phyloP scores from a whole-genome alignment of 2,329 filamentous ascomycete species.

The Ophiosphaerella herpotricha region DNA sequence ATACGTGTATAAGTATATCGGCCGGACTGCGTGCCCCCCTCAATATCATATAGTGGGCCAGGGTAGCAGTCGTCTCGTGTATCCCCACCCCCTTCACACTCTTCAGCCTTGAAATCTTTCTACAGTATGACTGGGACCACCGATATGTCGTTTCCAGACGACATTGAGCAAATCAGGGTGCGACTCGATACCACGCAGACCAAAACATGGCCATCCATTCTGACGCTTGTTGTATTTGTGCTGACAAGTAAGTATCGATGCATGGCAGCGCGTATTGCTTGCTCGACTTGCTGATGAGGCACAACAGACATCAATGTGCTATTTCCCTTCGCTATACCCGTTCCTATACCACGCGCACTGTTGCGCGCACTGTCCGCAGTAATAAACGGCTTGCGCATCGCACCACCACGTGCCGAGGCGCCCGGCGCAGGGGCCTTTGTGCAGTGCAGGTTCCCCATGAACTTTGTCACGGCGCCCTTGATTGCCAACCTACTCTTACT shows the following conservation, averaged over 20 bases:
- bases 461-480: constrained; percentile 72
- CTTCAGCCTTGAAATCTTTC: too few species aligned
- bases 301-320: constrained; percentile 67
- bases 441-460: constrained; percentile 64
- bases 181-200: constrained; percentile 60
- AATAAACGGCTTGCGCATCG: constrained; percentile 58
- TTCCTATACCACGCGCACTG: constrained; percentile 61
- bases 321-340: constrained; percentile 68
- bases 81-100: too few species aligned
- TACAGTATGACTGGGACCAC: too few species aligned
- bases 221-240: constrained; percentile 71
- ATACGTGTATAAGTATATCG: too few species aligned
- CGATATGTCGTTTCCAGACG: too few species aligned
- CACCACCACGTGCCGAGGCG: constrained; percentile 41
- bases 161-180: too few species aligned
- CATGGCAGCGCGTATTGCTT: neutral
- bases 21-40: too few species aligned
- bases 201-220: constrained; percentile 68
- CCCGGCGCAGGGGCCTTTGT: constrained; percentile 48
- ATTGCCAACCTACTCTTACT: constrained; percentile 73
- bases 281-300: neutral
- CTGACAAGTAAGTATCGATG: constrained; percentile 65
- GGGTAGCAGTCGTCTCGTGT: too few species aligned
- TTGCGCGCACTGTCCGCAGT: constrained; percentile 52
- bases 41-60: too few species aligned